These are phyloP conservation scores for Phytophthora sp. DNA, from an alignment of 352 stramenopile species.

Conservation along the genomic window DNA sequence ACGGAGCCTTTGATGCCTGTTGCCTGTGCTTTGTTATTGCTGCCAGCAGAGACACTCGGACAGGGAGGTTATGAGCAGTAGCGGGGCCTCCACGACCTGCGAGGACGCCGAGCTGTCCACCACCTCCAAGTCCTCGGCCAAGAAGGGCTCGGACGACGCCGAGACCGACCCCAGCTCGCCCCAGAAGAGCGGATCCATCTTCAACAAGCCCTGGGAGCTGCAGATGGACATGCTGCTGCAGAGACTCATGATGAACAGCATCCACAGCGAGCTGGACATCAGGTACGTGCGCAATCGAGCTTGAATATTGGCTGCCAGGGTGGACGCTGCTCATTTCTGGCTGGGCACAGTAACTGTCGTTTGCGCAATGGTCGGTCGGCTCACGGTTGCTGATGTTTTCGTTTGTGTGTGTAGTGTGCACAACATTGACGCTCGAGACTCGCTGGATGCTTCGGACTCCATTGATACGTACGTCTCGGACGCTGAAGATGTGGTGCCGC, in stretches of 20 bases:
- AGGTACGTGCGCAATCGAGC: slow-evolving; percentile 40
- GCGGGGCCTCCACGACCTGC: slow-evolving; percentile 22
- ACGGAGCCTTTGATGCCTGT: too few species aligned
- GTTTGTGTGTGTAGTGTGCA: slow-evolving; percentile 50
- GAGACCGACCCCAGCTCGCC: slow-evolving; percentile 7
- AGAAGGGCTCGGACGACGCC: slow-evolving; percentile 24
- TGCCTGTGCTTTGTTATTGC: not conserved
- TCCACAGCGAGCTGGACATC: slow-evolving; percentile 76
- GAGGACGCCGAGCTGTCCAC: slow-evolving; percentile 42
- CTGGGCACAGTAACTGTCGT: slow-evolving; percentile 7
- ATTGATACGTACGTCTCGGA: slow-evolving; percentile 52
- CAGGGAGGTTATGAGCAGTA: slow-evolving; percentile 24
- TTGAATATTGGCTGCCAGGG: slow-evolving; percentile 1
- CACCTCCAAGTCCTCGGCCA: slow-evolving; percentile 19
- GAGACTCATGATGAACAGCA: slow-evolving; percentile 84
- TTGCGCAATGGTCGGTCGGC: slow-evolving; percentile 23
- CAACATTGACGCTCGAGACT: slow-evolving; percentile 75
- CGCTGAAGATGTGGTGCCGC: slow-evolving; percentile 14
- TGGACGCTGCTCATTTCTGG: not conserved
- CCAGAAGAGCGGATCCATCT: slow-evolving; percentile 9
- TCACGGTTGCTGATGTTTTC: slow-evolving; percentile 8
- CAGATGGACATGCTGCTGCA: slow-evolving; percentile 88
- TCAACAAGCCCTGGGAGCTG: slow-evolving; percentile 77
- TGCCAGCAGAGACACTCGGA: slow-evolving; percentile 18
- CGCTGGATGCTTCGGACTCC: slow-evolving; percentile 43